These are phyloP conservation scores for Fusarium sp. DNA, from an alignment of 2,329 filamentous ascomycete genomes.

Conservation along the genomic window DNA sequence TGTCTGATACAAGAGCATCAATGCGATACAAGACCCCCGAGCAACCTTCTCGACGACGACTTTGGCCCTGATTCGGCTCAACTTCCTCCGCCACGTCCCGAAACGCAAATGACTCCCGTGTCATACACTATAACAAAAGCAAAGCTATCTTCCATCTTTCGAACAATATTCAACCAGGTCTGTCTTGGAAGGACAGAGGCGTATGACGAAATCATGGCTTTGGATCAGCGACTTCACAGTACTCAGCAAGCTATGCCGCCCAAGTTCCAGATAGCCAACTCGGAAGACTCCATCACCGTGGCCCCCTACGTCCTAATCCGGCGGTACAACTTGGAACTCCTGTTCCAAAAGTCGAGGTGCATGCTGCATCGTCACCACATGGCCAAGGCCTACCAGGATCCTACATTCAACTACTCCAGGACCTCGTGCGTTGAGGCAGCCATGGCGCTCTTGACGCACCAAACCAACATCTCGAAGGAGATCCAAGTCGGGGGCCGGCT, in stretches of 20 bases:
- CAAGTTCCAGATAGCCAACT: slow-evolving; percentile 15
- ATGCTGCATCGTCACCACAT: slow-evolving; percentile 35
- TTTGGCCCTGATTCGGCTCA: slow-evolving; percentile 14
- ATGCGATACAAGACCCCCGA: slow-evolving; percentile 22
- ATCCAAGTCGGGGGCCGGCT: slow-evolving; percentile 27
- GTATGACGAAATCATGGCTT: slow-evolving; percentile 33
- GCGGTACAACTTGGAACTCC: slow-evolving; percentile 30
- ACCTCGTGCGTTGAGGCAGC: slow-evolving; percentile 28
- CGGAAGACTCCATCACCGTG: slow-evolving; percentile 32
- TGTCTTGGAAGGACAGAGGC: slow-evolving; percentile 21
- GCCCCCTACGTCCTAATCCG: slow-evolving; percentile 24
- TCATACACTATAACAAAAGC: slow-evolving; percentile 21
- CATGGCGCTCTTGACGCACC: slow-evolving; percentile 18
- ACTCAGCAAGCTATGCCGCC: slow-evolving; percentile 22
- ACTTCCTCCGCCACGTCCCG: slow-evolving; percentile 26
- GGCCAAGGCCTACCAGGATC: slow-evolving; percentile 27
- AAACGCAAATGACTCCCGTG: slow-evolving; percentile 13
- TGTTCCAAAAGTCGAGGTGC: slow-evolving; percentile 30
- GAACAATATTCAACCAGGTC: slow-evolving; percentile 36
- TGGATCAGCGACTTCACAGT: slow-evolving; percentile 25
- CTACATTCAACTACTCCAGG: slow-evolving; percentile 27
- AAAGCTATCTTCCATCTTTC: slow-evolving; percentile 14
- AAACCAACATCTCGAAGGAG: slow-evolving; percentile 29
- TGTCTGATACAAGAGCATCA: slow-evolving; percentile 28
- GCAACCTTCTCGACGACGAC: slow-evolving; percentile 31